phyloP scores from a whole-genome alignment of 192 early-diverging fungal species.

The Coemansia sp. region DNA sequence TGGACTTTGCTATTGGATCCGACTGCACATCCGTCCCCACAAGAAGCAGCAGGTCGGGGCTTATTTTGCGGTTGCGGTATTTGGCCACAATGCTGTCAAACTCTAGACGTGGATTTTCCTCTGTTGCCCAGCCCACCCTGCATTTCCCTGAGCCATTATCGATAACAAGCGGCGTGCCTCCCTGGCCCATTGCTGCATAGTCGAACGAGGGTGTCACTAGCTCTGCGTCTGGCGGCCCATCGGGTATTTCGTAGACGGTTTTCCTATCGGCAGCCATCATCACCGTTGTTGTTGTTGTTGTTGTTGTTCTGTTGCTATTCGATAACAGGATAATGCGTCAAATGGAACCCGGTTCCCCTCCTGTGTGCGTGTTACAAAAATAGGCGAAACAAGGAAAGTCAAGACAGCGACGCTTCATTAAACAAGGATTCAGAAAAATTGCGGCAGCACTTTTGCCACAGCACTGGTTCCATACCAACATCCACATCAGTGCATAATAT shows the following conservation, averaged over 20 bases:
- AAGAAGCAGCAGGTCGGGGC: conserved; percentile 29
- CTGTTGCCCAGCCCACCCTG: conserved; percentile 80
- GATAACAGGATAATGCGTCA: background rate
- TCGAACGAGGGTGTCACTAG: conserved; percentile 55
- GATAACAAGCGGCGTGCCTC: conserved; percentile 61
- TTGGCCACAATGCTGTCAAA: conserved; percentile 77
- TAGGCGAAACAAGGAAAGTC: background rate
- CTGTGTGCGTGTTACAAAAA: background rate
- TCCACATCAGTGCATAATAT: background rate
- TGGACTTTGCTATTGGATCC: conserved; percentile 45
- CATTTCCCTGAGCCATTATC: conserved; percentile 78
- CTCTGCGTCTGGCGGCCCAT: conserved; percentile 39
- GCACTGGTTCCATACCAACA: background rate
- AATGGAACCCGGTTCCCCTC: background rate
- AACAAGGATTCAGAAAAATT: background rate
- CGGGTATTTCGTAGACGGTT: conserved; percentile 47
- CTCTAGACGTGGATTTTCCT: conserved; percentile 53
- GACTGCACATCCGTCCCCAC: conserved; percentile 41
- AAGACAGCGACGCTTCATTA: background rate
- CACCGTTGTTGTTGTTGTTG: background rate
- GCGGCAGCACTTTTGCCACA: background rate
- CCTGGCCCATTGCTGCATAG: conserved; percentile 51
- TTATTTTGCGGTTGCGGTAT: conserved; percentile 57
- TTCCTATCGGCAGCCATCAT: background rate
- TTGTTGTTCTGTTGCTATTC: background rate